Conservation (phyloP, 257 asterid genomes). For the Datura wrightii region DNA sequence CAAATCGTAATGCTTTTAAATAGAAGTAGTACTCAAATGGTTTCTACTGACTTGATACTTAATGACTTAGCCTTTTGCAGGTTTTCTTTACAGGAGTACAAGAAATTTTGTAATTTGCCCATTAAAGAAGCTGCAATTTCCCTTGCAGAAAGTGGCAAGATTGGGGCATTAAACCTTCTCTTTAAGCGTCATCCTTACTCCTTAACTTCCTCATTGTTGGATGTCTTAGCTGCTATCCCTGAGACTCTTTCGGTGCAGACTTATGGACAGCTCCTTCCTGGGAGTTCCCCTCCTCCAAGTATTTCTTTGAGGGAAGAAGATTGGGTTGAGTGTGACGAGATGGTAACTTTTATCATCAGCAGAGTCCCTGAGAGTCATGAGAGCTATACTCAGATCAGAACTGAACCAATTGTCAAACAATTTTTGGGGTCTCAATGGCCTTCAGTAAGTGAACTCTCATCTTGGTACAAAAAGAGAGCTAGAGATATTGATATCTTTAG, state of each 20-base stretch:
- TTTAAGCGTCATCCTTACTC: slow-evolving; percentile 95
- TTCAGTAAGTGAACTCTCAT: slow-evolving; percentile 71
- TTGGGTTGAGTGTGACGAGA: slow-evolving; percentile 92
- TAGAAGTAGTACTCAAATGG: slow-evolving; percentile 33
- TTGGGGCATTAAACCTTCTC: slow-evolving; percentile 91
- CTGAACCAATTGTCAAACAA: slow-evolving; percentile 78
- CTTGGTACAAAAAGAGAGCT: slow-evolving; percentile 95
- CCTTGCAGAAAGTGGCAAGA: slow-evolving; percentile 92
- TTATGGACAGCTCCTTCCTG: slow-evolving; percentile 93
- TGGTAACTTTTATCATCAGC: slow-evolving; percentile 54
- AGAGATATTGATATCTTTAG: slow-evolving; percentile 83
- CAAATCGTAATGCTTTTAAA: slow-evolving; percentile 7
- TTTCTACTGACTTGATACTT: slow-evolving; percentile 66
- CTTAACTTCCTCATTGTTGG: slow-evolving; percentile 73
- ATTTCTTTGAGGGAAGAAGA: slow-evolving; percentile 77
- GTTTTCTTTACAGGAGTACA: slow-evolving; percentile 87
- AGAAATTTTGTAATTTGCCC: slow-evolving; percentile 72
- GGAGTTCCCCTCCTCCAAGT: slow-evolving; percentile 70
- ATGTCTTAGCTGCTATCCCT: slow-evolving; percentile 93
- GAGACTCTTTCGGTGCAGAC: slow-evolving; percentile 93
- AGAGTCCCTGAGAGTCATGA: slow-evolving; percentile 49
- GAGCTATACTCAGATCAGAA: slow-evolving; percentile 58
- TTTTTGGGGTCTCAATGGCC: slow-evolving; percentile 78
- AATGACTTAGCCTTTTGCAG: slow-evolving; percentile 79
- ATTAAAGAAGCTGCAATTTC: slow-evolving; percentile 69